A percentile compares a stretch with the other conserved stretches of the same genome.
Evolutionary conservation across 2,329 filamentous ascomycete species (phyloP).

Genomic region (Bipolaris oryzae): DNA sequence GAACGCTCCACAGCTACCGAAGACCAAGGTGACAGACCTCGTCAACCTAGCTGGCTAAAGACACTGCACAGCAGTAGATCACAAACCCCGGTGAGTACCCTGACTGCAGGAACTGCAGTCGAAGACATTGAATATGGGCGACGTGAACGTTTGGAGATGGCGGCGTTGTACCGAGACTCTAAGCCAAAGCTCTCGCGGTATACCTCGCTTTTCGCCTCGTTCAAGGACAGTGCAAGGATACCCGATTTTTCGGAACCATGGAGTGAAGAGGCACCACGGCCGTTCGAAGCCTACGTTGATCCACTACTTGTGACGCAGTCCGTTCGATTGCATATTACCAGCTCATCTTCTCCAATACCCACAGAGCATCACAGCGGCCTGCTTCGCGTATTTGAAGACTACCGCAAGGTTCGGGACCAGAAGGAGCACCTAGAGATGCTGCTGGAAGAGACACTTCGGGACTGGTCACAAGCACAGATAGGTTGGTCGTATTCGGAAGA

Average conservation of each 20-base stretch:
- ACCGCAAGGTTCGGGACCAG: slow-evolving; percentile 45
- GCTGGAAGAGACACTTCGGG: slow-evolving; percentile 35
- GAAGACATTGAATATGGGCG: slow-evolving; percentile 35
- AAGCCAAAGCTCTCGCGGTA: slow-evolving; percentile 51
- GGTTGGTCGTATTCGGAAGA: slow-evolving; percentile 43
- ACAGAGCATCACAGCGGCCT: slow-evolving; percentile 46
- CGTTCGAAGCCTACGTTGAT: slow-evolving; percentile 28
- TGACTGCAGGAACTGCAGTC: slow-evolving; percentile 21
- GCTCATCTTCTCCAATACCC: slow-evolving; percentile 33
- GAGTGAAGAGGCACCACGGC: slow-evolving; percentile 25
- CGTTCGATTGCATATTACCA: slow-evolving; percentile 35
- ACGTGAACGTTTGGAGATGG: slow-evolving; percentile 38
- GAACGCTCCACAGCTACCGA: slow-evolving; percentile 13
- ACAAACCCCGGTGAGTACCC: slow-evolving; percentile 23
- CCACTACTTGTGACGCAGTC: slow-evolving; percentile 33
- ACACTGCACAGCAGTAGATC: slow-evolving; percentile 31
- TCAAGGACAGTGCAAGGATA: slow-evolving; percentile 29
- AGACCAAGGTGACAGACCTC: slow-evolving; percentile 25
- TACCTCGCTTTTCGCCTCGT: slow-evolving; percentile 42
- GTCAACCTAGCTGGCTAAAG: slow-evolving; percentile 31
- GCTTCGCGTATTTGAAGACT: slow-evolving; percentile 52
- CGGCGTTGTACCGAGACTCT: slow-evolving; percentile 41
- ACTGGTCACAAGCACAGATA: slow-evolving; percentile 37
- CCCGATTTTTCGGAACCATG: slow-evolving; percentile 38
- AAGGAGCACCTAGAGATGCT: slow-evolving; percentile 38